Evolutionary conservation across 768 basidiomycete genomes (phyloP).

Genomic region (Trametes cingulata): DNA sequence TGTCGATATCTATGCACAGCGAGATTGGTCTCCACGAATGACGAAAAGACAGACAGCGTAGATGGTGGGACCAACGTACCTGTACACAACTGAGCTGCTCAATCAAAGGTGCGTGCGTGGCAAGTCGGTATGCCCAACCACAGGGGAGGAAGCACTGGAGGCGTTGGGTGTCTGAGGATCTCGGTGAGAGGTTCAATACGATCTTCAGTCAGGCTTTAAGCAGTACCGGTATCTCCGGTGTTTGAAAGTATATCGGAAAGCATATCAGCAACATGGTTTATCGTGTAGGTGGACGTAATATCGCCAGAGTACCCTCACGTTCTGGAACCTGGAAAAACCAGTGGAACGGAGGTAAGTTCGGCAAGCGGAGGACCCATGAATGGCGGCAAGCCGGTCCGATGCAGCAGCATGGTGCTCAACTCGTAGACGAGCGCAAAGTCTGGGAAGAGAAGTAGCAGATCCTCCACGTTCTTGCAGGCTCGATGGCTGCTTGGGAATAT

Average conservation of each 20-base stretch:
- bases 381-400: constrained; percentile 1
- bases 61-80: neutral
- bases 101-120: no score
- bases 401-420: neutral
- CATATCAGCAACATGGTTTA: neutral
- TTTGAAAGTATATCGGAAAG: neutral
- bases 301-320: neutral
- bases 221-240: neutral
- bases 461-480: no score
- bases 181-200: no score
- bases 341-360: neutral
- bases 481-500: no score
- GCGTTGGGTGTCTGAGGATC: no score
- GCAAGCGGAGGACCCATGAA: neutral
- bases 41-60: neutral
- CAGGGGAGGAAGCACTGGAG: no score
- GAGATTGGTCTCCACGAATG: no score
- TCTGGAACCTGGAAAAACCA: neutral
- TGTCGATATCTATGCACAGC: neutral
- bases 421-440: no score
- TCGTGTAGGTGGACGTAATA: constrained; percentile 8
- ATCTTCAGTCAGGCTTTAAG: neutral
- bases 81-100: no score
- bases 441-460: no score
- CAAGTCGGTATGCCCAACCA: no score